These are phyloP conservation scores for Claviceps sp. DNA, from an alignment of 2,329 filamentous ascomycete species.

Conservation along the genomic window DNA sequence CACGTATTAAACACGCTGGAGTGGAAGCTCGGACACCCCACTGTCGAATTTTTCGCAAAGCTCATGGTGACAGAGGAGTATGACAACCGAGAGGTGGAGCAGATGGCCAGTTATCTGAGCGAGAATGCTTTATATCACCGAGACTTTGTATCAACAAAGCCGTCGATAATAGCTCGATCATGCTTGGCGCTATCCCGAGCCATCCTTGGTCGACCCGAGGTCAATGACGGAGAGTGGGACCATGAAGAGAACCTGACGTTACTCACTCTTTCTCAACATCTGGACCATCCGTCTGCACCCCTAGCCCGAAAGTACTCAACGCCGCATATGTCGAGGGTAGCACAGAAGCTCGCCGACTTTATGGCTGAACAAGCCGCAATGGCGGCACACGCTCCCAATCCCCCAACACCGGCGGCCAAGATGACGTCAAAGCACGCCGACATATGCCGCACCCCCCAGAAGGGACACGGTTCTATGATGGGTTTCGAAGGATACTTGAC, in stretches of 20 bases:
- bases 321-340: constrained; percentile 37
- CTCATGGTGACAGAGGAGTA: constrained; percentile 69
- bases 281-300: constrained; percentile 44
- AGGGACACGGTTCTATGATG: constrained; percentile 50
- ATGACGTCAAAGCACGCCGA: constrained; percentile 38
- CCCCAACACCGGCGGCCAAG: constrained; percentile 48
- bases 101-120: constrained; percentile 87
- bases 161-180: constrained; percentile 80
- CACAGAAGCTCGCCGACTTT: constrained; percentile 43
- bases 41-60: constrained; percentile 86
- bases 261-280: constrained; percentile 43
- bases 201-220: constrained; percentile 69
- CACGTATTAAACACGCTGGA: constrained; percentile 95
- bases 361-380: constrained; percentile 46
- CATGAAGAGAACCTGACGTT: constrained; percentile 56
- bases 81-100: constrained; percentile 75
- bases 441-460: constrained; percentile 68
- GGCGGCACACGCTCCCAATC: constrained; percentile 32
- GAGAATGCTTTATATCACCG: constrained; percentile 94
- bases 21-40: constrained; percentile 92
- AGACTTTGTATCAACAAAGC: constrained; percentile 86
- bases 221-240: constrained; percentile 64
- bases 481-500: constrained; percentile 67
- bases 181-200: constrained; percentile 77
- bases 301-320: constrained; percentile 48